A percentile compares a stretch with the other conserved stretches of the same genome.
Conservation (phyloP, 2,329 filamentous ascomycete species). For the Nemania sp. region DNA sequence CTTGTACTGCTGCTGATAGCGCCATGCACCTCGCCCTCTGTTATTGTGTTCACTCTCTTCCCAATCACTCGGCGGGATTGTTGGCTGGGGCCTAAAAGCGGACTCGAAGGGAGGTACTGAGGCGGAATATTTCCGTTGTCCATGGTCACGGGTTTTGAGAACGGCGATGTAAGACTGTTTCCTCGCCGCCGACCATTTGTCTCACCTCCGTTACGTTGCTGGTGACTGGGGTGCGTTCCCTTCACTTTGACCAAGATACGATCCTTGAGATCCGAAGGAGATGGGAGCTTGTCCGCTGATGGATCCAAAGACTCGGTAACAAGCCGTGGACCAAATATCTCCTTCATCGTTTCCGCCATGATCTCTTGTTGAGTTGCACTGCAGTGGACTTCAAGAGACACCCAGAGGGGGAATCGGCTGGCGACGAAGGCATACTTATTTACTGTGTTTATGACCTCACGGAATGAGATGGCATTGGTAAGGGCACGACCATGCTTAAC, state of each 20-base stretch:
- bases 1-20: conserved; percentile 68
- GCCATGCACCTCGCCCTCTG: conserved; percentile 60
- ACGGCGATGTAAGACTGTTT: conserved; percentile 79
- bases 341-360: conserved; percentile 90
- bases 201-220: conserved; percentile 51
- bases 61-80: conserved; percentile 53
- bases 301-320: conserved; percentile 75
- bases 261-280: conserved; percentile 81
- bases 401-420: conserved; percentile 86
- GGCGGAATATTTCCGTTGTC: conserved; percentile 61
- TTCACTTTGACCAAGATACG: conserved; percentile 95
- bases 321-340: conserved; percentile 79
- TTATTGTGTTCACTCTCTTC: conserved; percentile 62
- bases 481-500: conserved; percentile 91
- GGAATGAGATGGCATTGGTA: conserved; percentile 86
- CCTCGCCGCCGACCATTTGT: conserved; percentile 57
- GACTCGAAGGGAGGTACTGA: conserved; percentile 59
- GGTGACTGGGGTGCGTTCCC: conserved; percentile 64
- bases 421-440: conserved; percentile 91
- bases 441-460: conserved; percentile 89
- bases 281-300: conserved; percentile 72
- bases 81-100: conserved; percentile 56
- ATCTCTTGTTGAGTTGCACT: conserved; percentile 77
- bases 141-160: conserved; percentile 63
- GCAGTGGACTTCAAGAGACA: conserved; percentile 96